Conservation (phyloP, 1,284 basidiomycete genomes). For the Apiotrichum montevideense region DNA sequence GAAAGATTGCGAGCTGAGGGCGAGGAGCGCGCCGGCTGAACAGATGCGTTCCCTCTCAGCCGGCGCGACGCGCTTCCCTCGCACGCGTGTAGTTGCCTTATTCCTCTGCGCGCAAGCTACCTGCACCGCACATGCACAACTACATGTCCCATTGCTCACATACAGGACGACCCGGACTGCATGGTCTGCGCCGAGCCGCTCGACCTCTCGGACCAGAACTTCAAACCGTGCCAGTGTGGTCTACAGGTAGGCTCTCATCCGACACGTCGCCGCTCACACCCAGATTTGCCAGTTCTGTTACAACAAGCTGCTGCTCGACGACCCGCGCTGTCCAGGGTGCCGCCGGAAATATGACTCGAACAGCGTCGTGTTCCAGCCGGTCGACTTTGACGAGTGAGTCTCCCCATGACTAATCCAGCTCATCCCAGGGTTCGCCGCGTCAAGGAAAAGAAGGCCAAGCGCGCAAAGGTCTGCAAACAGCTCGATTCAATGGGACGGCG, state of each 20-base stretch:
- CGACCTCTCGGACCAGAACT: conserved; percentile 98
- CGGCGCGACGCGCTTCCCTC: no score
- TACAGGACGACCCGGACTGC: conserved; percentile 93
- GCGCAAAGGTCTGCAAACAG: conserved; percentile 94
- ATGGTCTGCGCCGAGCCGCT: conserved; percentile 98
- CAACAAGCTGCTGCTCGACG: conserved; percentile 96
- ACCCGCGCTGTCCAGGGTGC: conserved; percentile 95
- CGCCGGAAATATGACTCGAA: conserved; percentile 89
- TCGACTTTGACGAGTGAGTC: conserved; percentile 89
- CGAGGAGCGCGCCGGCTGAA: no score
- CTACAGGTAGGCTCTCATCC: conserved; percentile 68
- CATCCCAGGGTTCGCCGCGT: conserved; percentile 77
- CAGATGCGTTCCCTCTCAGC: no score
- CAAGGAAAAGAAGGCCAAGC: conserved; percentile 91
- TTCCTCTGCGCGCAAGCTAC: not conserved
- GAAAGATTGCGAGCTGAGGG: no score
- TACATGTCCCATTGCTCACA: not conserved
- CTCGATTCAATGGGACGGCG: conserved; percentile 80
- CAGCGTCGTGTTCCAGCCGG: conserved; percentile 89
- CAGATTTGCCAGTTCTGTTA: conserved; percentile 99
- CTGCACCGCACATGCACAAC: no score
- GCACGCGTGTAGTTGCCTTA: no score
- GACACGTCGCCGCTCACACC: not conserved
- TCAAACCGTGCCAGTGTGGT: conserved; percentile 98
- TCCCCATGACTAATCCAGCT: no score